Evolutionary conservation across 2,329 filamentous ascomycete genomes (phyloP).

Genomic region (Trichophyton mentagrophytes): DNA sequence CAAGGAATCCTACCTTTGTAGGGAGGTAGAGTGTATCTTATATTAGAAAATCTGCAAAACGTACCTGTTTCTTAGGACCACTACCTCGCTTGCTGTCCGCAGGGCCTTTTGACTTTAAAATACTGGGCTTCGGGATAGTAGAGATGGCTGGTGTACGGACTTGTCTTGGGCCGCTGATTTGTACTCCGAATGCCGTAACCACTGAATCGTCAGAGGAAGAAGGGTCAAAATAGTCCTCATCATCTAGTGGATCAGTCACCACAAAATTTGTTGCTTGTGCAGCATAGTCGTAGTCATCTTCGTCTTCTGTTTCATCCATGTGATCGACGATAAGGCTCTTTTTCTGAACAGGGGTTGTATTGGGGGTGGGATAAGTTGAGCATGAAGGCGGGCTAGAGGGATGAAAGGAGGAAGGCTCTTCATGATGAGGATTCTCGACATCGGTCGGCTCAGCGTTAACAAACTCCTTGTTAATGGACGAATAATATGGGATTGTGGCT

Average conservation of each 20-base stretch:
- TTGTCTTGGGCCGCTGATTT: not conserved
- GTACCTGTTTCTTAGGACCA: slow-evolving; percentile 3
- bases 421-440: not conserved
- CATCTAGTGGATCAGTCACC: not conserved
- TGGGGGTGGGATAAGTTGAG: not conserved
- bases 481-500: not conserved
- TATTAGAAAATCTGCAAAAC: not conserved
- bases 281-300: not conserved
- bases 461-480: not conserved
- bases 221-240: not conserved
- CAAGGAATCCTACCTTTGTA: not conserved
- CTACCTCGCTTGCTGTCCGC: not conserved
- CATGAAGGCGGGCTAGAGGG: not conserved
- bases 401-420: not conserved
- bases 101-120: not conserved
- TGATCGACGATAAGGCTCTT: not conserved
- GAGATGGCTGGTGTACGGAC: not conserved
- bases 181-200: no score
- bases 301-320: not conserved
- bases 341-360: not conserved
- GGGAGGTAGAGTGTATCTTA: not conserved
- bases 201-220: not conserved
- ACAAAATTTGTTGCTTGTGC: not conserved
- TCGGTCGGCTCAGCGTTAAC: not conserved
- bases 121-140: not conserved